Conservation (phyloP, 2,329 filamentous ascomycete genomes). For the Aspergillus udagawae region DNA sequence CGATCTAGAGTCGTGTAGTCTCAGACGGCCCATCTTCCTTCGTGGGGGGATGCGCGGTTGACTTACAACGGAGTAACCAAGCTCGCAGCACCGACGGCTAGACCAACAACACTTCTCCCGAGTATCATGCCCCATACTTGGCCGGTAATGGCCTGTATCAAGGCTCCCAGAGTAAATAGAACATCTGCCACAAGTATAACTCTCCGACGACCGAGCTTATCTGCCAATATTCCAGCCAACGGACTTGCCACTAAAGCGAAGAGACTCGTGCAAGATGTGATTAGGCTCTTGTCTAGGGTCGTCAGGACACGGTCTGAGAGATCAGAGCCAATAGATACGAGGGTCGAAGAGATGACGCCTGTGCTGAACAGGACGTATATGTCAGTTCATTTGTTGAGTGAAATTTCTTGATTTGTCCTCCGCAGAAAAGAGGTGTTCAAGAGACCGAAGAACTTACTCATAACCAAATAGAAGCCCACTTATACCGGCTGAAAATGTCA, state of each 20-base stretch:
- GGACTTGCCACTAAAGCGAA: conserved; percentile 56
- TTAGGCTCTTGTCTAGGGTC: conserved; percentile 56
- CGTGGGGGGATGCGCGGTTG: not conserved
- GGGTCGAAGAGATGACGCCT: conserved; percentile 58
- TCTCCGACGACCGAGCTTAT: conserved; percentile 44
- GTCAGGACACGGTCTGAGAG: conserved; percentile 48
- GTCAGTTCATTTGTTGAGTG: conserved; percentile 9
- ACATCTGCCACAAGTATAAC: conserved; percentile 46
- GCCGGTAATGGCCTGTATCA: conserved; percentile 39
- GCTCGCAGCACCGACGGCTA: conserved; percentile 52
- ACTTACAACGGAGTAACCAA: conserved; percentile 71
- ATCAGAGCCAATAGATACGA: conserved; percentile 53
- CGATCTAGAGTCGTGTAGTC: not conserved
- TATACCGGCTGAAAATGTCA: conserved; percentile 56
- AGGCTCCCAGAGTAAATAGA: conserved; percentile 43
- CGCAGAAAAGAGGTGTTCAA: not conserved
- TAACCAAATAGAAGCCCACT: conserved; percentile 60
- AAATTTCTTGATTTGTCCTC: not conserved
- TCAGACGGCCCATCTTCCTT: not conserved
- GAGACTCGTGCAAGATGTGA: conserved; percentile 56
- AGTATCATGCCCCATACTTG: conserved; percentile 44
- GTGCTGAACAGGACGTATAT: conserved; percentile 40
- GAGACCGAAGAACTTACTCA: conserved; percentile 41
- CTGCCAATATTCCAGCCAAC: conserved; percentile 50
- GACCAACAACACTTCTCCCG: conserved; percentile 44